Evolutionary conservation across 306 rosid species (phyloP).

Genomic region (Dalbergia oliveri): DNA sequence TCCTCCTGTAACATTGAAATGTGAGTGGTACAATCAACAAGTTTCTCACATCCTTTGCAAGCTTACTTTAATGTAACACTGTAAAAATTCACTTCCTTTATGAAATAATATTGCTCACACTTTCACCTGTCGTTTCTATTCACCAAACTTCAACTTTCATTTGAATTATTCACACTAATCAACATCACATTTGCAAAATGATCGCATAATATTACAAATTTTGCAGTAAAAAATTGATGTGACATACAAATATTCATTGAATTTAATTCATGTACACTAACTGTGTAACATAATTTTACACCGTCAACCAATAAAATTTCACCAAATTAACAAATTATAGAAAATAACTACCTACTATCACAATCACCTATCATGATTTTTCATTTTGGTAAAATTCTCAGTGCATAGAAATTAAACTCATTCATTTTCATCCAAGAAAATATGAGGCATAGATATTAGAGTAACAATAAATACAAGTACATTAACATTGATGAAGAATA

Average conservation of each 20-base stretch:
- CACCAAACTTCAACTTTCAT: neutral
- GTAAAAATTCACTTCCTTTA: neutral
- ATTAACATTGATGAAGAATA: conserved; percentile 24
- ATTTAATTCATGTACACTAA: too few species aligned
- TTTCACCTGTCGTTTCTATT: neutral
- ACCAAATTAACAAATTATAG: too few species aligned
- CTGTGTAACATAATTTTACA: too few species aligned
- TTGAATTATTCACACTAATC: conserved; percentile 5
- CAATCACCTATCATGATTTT: too few species aligned
- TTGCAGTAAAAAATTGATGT: neutral
- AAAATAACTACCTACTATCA: too few species aligned
- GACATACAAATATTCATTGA: neutral
- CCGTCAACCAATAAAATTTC: too few species aligned
- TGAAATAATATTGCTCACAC: neutral
- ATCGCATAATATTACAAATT: neutral
- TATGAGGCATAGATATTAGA: neutral
- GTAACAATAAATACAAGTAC: neutral
- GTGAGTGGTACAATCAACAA: conserved; percentile 37
- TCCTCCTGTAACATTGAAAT: conserved; percentile 56
- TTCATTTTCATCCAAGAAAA: neutral
- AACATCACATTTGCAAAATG: neutral
- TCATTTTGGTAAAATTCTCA: too few species aligned
- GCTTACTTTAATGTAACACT: conserved; percentile 19
- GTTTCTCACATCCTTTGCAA: conserved; percentile 30
- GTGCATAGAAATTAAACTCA: too few species aligned